Percentiles rank a stretch among this genome's conserved stretches.
Evolutionary conservation across 2,329 filamentous ascomycete genomes (phyloP).

Genomic region (Fusarium sp.): DNA sequence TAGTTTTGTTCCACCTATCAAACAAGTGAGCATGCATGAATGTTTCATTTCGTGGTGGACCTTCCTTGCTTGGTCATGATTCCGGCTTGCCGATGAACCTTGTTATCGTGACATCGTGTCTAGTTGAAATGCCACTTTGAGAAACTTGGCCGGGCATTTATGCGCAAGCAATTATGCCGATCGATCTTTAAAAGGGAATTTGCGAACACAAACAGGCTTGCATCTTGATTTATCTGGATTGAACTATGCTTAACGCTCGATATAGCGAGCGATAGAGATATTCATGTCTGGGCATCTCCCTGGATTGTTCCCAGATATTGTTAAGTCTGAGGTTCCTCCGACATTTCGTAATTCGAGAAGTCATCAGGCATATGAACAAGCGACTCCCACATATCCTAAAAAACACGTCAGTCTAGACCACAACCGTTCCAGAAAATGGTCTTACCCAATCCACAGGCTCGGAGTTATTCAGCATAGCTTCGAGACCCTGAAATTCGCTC

Average conservation of each 20-base stretch:
- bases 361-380: slow-evolving; percentile 30
- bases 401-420: neutral
- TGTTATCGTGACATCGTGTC: neutral
- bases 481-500: slow-evolving; percentile 20
- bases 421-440: rapidly evolving
- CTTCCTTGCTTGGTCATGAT: neutral
- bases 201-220: too few relatives aligned
- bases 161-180: too few relatives aligned
- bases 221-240: too few relatives aligned
- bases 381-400: slow-evolving; percentile 28
- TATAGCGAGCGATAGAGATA: too few relatives aligned
- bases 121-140: neutral
- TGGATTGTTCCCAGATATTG: too few relatives aligned
- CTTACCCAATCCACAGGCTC: slow-evolving; percentile 38
- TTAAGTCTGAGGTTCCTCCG: neutral
- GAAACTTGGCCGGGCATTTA: neutral
- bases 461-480: slow-evolving; percentile 23
- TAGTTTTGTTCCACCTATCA: neutral
- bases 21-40: neutral
- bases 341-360: slow-evolving; percentile 11
- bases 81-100: neutral
- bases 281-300: too few relatives aligned
- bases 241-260: too few relatives aligned
- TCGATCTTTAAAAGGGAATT: too few relatives aligned
- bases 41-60: neutral